phyloP scores from a whole-genome alignment of 129 eudicot species.

The Flaveria linearis region DNA sequence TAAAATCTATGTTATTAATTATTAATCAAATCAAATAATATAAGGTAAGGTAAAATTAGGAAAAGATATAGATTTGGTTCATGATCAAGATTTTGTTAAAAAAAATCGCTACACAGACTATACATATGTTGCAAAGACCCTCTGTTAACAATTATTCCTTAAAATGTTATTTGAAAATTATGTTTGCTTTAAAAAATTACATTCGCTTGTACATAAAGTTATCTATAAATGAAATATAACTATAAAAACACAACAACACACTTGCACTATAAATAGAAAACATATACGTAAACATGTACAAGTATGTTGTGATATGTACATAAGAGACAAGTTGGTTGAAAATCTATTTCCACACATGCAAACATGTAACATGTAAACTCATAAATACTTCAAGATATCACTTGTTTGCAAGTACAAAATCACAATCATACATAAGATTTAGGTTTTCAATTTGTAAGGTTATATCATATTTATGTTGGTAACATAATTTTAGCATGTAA shows the following conservation, averaged over 20 bases:
- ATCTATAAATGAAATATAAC: background rate
- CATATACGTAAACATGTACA: background rate
- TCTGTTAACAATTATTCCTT: too few species aligned
- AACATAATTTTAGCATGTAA: too few species aligned
- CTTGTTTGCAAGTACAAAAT: too few species aligned
- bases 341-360: background rate
- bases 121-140: background rate
- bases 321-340: too few species aligned
- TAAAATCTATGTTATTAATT: background rate
- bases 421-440: too few species aligned
- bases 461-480: too few species aligned
- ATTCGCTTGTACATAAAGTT: background rate
- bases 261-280: too few species aligned
- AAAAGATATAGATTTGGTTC: background rate
- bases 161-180: background rate
- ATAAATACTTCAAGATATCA: too few species aligned
- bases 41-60: background rate
- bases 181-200: too few species aligned
- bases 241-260: background rate
- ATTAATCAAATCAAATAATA: background rate
- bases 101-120: background rate
- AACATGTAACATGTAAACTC: background rate
- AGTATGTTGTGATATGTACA: background rate
- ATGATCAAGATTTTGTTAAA: background rate
- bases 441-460: too few species aligned